Evolutionary conservation across 2,329 filamentous ascomycete genomes (phyloP), one percentile per base, ranked within the genome.

Genomic region (Exophiala oligosperma): DNA sequence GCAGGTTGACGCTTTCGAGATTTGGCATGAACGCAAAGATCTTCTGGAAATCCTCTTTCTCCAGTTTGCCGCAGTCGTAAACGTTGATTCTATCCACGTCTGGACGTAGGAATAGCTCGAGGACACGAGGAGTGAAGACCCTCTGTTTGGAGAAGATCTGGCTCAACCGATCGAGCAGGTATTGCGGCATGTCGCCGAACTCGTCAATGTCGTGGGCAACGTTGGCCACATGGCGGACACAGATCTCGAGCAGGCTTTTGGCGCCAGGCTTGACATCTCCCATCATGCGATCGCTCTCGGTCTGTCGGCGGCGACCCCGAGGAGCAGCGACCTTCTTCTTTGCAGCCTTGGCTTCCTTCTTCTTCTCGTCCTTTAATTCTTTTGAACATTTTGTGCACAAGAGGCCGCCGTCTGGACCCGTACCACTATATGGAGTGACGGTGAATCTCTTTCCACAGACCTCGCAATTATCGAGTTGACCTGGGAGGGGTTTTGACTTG

Each of bases 401-500:
- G n/a, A 97, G 78, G 14, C 91, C 91, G 3, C 92, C 92, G n/a
- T 88, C 81, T 0, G 90, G 89, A 0, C 90, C 91, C 28, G 87
- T 83, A 64, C 91, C 88, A 62, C 89, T 92, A 75, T 97, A 97
- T 0, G 91, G 83, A 0, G 93, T 97, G 24, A 97, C 92, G 0
- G 91, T 96, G 70, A 97, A 97, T 38, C 92, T 86, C 62, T 94
- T 96, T 44, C 83, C 81, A 72, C 93, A 97, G 2, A 87, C 76
- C 62, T 90, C 91, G 70, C 93, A 97, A 65, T 96, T 92, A 63
- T 90, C 91, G 69, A 93, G 84, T 72, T 97, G 93, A 2, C 91
- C 92, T 1, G 91, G 90, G n/a, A 87, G 71, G 1, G 87, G 86
- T 26, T 70, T 71, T 23, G 71, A 67, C 66, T 84, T 85, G 65